A percentile compares a stretch with the other conserved stretches of the same genome.
Evolutionary conservation across 2,329 filamentous ascomycete genomes (phyloP).

Genomic region (Fusarium circinatum): DNA sequence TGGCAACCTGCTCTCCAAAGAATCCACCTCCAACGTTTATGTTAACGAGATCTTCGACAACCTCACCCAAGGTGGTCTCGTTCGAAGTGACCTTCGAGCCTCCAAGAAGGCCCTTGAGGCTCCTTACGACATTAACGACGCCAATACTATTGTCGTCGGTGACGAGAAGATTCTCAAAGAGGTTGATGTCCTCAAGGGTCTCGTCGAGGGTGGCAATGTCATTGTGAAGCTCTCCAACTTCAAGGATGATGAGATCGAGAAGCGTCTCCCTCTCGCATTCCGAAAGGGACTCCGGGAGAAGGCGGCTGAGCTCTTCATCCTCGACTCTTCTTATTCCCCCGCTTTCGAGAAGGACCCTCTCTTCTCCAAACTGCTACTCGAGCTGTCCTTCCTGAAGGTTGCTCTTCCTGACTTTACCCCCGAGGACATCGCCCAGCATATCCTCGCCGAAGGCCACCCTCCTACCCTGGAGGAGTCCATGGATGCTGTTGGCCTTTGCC

Average conservation of each 20-base stretch:
- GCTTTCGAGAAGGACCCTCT: slow-evolving; percentile 73
- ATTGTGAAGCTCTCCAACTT: slow-evolving; percentile 80
- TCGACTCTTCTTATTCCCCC: slow-evolving; percentile 77
- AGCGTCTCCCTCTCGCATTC: slow-evolving; percentile 77
- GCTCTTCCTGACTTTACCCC: slow-evolving; percentile 73
- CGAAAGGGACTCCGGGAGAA: slow-evolving; percentile 78
- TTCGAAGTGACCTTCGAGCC: slow-evolving; percentile 86
- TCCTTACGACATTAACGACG: slow-evolving; percentile 81
- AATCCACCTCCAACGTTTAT: slow-evolving; percentile 71
- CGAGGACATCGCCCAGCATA: slow-evolving; percentile 73
- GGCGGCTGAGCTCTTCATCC: slow-evolving; percentile 75
- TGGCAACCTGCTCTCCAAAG: slow-evolving; percentile 74
- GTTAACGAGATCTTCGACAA: slow-evolving; percentile 72
- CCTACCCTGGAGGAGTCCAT: slow-evolving; percentile 65
- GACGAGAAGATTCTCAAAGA: slow-evolving; percentile 83
- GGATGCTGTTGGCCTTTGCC: slow-evolving; percentile 73
- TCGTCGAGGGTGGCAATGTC: slow-evolving; percentile 77
- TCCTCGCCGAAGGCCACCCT: slow-evolving; percentile 64
- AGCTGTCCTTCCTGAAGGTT: slow-evolving; percentile 85
- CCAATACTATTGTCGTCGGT: slow-evolving; percentile 82
- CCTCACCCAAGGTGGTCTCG: slow-evolving; percentile 78
- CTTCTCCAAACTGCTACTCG: slow-evolving; percentile 74
- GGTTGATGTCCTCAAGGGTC: slow-evolving; percentile 75
- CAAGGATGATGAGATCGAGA: slow-evolving; percentile 91
- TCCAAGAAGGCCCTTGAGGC: slow-evolving; percentile 86